Conservation (phyloP, 495 filamentous ascomycete species). For the Aspergillus heteromorphus region DNA sequence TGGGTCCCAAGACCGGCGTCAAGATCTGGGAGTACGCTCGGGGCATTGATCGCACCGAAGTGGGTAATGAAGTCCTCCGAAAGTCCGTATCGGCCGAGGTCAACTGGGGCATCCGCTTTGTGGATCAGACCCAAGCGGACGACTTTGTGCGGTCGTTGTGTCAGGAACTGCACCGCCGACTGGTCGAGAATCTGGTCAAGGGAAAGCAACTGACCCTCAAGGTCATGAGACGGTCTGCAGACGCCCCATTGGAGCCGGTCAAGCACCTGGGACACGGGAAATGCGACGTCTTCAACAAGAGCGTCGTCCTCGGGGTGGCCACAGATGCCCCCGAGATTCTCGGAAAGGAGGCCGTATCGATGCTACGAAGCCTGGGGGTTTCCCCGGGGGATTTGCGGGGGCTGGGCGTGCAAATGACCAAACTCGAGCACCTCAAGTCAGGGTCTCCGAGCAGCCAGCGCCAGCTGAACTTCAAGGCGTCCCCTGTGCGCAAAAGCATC, state of each 20-base stretch:
- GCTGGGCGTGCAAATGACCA: conserved; percentile 86
- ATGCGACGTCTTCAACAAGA: conserved; percentile 90
- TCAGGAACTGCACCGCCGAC: conserved; percentile 71
- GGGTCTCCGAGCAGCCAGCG: conserved; percentile 50
- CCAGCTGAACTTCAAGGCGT: conserved; percentile 53
- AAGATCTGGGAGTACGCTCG: conserved; percentile 88
- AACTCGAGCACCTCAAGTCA: conserved; percentile 72
- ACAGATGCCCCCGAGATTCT: conserved; percentile 68
- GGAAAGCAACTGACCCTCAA: conserved; percentile 87
- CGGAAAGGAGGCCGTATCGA: conserved; percentile 73
- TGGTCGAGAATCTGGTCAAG: conserved; percentile 77
- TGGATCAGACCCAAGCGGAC: conserved; percentile 82
- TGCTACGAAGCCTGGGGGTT: conserved; percentile 75
- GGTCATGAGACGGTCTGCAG: conserved; percentile 77
- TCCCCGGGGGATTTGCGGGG: conserved; percentile 87
- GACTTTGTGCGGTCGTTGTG: conserved; percentile 80
- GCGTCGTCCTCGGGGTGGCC: conserved; percentile 70
- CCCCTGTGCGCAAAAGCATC: conserved; percentile 27
- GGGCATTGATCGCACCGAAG: conserved; percentile 80
- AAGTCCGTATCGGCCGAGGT: conserved; percentile 96
- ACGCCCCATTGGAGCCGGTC: conserved; percentile 86
- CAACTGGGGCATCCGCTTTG: conserved; percentile 96
- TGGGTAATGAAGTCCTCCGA: conserved; percentile 72
- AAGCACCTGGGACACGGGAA: conserved; percentile 95
- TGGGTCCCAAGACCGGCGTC: conserved; percentile 89